Evolutionary conservation across 495 filamentous ascomycete species (phyloP).

Genomic region (Tuber borchii): DNA sequence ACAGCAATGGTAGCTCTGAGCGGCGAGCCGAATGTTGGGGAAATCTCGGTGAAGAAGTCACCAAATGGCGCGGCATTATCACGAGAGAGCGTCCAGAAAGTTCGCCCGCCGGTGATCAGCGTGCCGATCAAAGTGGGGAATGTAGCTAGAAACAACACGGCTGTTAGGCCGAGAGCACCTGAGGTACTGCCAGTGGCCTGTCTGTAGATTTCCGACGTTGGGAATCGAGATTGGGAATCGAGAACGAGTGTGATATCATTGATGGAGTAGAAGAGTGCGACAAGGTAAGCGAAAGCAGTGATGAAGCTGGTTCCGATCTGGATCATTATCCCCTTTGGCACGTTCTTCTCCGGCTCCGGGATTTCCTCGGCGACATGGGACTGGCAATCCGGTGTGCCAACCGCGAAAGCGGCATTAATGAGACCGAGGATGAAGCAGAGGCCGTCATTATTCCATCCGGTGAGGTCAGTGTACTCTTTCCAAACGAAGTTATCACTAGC

Average conservation of each 20-base stretch:
- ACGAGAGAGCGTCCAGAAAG: conserved; percentile 75
- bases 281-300: conserved; percentile 64
- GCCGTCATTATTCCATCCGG: conserved; percentile 61
- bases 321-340: conserved; percentile 58
- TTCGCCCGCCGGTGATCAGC: conserved; percentile 70
- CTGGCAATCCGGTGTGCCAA: conserved; percentile 71
- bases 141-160: conserved; percentile 60
- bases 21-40: conserved; percentile 55
- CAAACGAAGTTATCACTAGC: conserved; percentile 57
- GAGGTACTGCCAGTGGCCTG: conserved; percentile 65
- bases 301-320: conserved; percentile 56
- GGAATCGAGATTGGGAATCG: conserved; percentile 55
- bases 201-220: conserved; percentile 68
- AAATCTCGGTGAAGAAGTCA: conserved; percentile 48
- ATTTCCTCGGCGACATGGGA: conserved; percentile 80
- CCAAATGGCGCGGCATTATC: conserved; percentile 60
- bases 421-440: conserved; percentile 76
- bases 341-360: conserved; percentile 56
- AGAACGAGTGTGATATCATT: conserved; percentile 58
- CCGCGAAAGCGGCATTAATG: conserved; percentile 77
- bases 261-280: conserved; percentile 67
- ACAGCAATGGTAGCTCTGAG: conserved; percentile 62
- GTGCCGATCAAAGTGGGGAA: conserved; percentile 59
- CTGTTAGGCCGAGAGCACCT: conserved; percentile 45
- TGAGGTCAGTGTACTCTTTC: conserved; percentile 59